Percentiles rank a stretch among this genome's conserved stretches.
Conservation (phyloP, 306 rosid species). For the Lathyrus oleraceus region DNA sequence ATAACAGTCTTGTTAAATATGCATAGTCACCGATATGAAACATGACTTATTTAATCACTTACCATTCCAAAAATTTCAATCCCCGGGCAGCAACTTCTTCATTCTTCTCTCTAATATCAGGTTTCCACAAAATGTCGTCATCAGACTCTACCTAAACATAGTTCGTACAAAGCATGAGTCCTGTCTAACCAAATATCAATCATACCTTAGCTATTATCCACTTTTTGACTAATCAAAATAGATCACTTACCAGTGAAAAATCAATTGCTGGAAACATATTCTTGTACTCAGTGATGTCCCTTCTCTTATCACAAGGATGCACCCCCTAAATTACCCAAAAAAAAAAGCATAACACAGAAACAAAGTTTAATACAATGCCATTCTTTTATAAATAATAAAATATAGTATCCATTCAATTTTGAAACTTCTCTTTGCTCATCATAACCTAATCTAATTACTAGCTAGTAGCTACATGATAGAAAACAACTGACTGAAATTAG, state of each 20-base stretch:
- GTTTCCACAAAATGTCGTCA: slow-evolving; percentile 76
- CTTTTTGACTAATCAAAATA: slow-evolving; percentile 15
- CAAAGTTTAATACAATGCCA: slow-evolving; percentile 4
- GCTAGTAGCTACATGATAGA: not conserved
- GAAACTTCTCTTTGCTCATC: slow-evolving; percentile 10
- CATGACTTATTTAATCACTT: slow-evolving; percentile 26
- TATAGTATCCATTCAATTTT: not conserved
- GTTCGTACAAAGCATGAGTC: slow-evolving; percentile 28
- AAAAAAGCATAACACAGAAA: slow-evolving; percentile 15
- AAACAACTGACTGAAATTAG: not conserved
- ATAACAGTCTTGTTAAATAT: not conserved
- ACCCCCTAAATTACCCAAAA: slow-evolving; percentile 64
- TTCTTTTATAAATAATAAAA: not conserved
- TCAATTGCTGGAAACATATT: slow-evolving; percentile 85
- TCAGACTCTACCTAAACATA: slow-evolving; percentile 67
- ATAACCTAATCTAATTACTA: slow-evolving; percentile 8
- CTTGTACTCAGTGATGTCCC: slow-evolving; percentile 67
- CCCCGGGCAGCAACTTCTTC: slow-evolving; percentile 87
- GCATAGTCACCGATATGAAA: slow-evolving; percentile 3
- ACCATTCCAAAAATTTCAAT: slow-evolving; percentile 78
- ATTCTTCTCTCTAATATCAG: slow-evolving; percentile 71
- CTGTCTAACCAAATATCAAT: slow-evolving; percentile 29
- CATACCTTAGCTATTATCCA: slow-evolving; percentile 29
- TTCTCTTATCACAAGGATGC: slow-evolving; percentile 93
- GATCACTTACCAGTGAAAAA: slow-evolving; percentile 71